A percentile compares a stretch with the other conserved stretches of the same genome.
Evolutionary conservation across 1,284 basidiomycete species (phyloP).

Genomic region (Mixia osmundae): DNA sequence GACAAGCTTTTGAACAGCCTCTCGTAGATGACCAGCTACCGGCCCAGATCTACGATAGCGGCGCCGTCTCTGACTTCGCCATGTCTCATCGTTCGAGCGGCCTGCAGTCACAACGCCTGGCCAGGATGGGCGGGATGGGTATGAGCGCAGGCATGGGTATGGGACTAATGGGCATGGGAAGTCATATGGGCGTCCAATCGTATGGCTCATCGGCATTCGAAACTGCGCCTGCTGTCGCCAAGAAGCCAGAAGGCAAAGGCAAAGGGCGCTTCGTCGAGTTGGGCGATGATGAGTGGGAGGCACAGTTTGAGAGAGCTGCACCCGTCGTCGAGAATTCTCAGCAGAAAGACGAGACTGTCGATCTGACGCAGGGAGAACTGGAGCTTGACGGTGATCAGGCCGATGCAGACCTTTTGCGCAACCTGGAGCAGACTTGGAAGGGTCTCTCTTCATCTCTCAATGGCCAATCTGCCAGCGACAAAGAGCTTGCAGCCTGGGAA

Average conservation of each 20-base stretch:
- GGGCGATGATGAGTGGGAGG: constrained; percentile 39
- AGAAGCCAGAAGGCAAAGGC: constrained; percentile 14
- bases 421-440: constrained; percentile 17
- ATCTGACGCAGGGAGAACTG: constrained; percentile 25
- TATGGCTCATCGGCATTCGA: too few species aligned
- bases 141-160: too few species aligned
- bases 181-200: too few species aligned
- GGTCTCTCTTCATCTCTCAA: constrained; percentile 14
- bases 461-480: constrained; percentile 36
- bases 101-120: too few species aligned
- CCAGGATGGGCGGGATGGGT: too few species aligned
- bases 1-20: too few species aligned
- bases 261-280: constrained; percentile 19
- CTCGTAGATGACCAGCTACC: too few species aligned
- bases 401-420: constrained; percentile 29
- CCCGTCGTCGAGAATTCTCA: constrained; percentile 20
- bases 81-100: too few species aligned
- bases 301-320: constrained; percentile 62
- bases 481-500: constrained; percentile 32
- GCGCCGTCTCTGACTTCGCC: too few species aligned
- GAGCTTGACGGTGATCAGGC: constrained; percentile 11
- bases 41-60: too few species aligned
- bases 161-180: too few species aligned
- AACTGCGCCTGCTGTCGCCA: too few species aligned
- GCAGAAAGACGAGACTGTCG: neutral